Evolutionary conservation across 2,329 filamentous ascomycete genomes (phyloP).

Genomic region (Tolypocladium amazonense): DNA sequence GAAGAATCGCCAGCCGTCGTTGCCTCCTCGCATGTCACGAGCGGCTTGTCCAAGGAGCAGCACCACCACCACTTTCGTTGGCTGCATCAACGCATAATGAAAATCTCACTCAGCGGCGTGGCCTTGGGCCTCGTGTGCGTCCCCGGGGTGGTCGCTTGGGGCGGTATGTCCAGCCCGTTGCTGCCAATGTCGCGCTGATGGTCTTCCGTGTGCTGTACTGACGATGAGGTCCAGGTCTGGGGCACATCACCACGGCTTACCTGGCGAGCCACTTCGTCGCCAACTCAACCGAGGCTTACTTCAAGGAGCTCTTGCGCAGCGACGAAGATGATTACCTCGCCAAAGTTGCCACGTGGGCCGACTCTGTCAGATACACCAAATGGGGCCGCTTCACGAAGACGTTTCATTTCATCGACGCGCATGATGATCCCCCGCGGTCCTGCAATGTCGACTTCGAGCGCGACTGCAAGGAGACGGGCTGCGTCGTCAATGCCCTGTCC

Average conservation of each 20-base stretch:
- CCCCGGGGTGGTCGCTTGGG: slow-evolving; percentile 28
- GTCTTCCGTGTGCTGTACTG: slow-evolving; percentile 3
- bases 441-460: slow-evolving; percentile 49
- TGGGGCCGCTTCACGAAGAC: slow-evolving; percentile 50
- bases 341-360: slow-evolving; percentile 55
- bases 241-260: slow-evolving; percentile 56
- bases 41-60: not conserved
- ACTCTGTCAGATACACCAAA: slow-evolving; percentile 53
- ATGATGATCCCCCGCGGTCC: slow-evolving; percentile 46
- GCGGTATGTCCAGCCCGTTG: slow-evolving; percentile 22
- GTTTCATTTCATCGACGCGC: slow-evolving; percentile 61
- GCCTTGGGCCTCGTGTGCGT: slow-evolving; percentile 20
- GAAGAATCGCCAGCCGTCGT: not conserved
- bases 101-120: slow-evolving; percentile 16
- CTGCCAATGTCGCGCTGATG: not conserved
- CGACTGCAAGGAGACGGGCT: slow-evolving; percentile 53
- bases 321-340: slow-evolving; percentile 48
- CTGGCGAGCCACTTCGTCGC: slow-evolving; percentile 50
- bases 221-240: slow-evolving; percentile 35
- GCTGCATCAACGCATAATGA: slow-evolving; percentile 15
- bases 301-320: slow-evolving; percentile 47
- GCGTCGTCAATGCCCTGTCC: slow-evolving; percentile 48
- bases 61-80: not conserved
- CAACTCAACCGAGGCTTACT: slow-evolving; percentile 41
- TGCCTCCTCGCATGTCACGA: not conserved